phyloP scores from a whole-genome alignment of 2,329 filamentous ascomycete species.

The Fusarium sp. region DNA sequence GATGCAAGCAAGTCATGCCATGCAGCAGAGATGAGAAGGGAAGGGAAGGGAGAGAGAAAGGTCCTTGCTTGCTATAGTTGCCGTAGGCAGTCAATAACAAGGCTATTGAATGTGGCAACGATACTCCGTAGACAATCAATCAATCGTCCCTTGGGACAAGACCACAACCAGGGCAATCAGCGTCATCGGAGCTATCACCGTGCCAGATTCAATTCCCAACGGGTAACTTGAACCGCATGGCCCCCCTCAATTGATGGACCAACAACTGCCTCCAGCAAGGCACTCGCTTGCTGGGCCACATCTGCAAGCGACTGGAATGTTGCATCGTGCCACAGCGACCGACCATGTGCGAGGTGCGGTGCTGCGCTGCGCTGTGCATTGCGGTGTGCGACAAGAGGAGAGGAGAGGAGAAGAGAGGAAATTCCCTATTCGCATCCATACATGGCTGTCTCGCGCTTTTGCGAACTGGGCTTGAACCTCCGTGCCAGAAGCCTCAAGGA shows the following conservation, averaged over 20 bases:
- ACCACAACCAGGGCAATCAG: background rate
- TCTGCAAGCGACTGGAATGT: constrained; percentile 39
- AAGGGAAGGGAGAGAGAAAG: background rate
- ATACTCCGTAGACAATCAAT: background rate
- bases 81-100: constrained; percentile 6
- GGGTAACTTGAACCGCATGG: background rate
- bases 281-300: constrained; percentile 13
- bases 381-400: background rate
- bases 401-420: background rate
- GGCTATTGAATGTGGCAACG: constrained; percentile 9
- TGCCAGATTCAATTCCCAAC: background rate
- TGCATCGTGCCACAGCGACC: constrained; percentile 30
- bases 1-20: constrained; percentile 43
- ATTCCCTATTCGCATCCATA: background rate
- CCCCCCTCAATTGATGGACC: constrained; percentile 11
- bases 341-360: constrained; percentile 5
- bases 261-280: constrained; percentile 34
- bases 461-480: constrained; percentile 1
- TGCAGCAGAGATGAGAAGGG: constrained; percentile 28
- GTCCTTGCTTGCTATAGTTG: background rate
- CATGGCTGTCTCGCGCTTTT: background rate
- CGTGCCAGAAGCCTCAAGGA: background rate
- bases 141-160: background rate
- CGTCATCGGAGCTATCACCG: background rate
- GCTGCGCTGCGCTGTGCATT: background rate